Conservation (phyloP, 2,329 filamentous ascomycete genomes). For the Ceratocystiopsis minuta region DNA sequence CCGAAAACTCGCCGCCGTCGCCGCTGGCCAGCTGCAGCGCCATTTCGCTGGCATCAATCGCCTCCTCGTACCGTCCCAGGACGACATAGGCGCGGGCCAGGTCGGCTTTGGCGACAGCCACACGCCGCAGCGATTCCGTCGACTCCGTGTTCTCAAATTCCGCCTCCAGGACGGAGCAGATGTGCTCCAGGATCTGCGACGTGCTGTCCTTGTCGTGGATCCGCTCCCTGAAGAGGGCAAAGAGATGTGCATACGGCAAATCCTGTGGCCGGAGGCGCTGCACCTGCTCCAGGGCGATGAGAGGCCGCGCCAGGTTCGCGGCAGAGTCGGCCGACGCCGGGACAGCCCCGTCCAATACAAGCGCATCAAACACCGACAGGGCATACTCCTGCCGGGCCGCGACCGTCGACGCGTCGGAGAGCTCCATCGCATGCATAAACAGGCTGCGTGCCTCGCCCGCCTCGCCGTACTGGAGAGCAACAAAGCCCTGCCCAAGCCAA, state of each 20-base stretch:
- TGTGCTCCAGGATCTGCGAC: conserved; percentile 41
- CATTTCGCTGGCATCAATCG: conserved; percentile 63
- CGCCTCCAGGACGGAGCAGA: conserved; percentile 55
- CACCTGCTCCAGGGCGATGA: conserved; percentile 77
- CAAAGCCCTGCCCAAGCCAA: conserved; percentile 82
- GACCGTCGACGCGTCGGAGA: conserved; percentile 59
- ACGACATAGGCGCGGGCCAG: conserved; percentile 71
- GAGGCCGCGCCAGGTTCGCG: conserved; percentile 56
- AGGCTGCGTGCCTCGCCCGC: conserved; percentile 60
- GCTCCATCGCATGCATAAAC: conserved; percentile 88
- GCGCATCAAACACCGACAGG: conserved; percentile 63
- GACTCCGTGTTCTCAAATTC: conserved; percentile 79
- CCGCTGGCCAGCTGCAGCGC: conserved; percentile 51
- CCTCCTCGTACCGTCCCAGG: conserved; percentile 41
- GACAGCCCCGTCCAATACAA: conserved; percentile 31
- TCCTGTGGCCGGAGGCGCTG: conserved; percentile 52
- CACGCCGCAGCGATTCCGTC: conserved; percentile 49
- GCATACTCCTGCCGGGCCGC: conserved; percentile 65
- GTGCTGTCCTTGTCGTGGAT: conserved; percentile 49
- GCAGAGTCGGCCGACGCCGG: conserved; percentile 23
- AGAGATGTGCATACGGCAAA: conserved; percentile 57
- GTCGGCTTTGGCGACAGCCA: conserved; percentile 72
- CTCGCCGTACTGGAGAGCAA: conserved; percentile 63
- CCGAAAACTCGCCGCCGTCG: conserved; percentile 48
- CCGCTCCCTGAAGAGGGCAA: conserved; percentile 66